Base-by-base conservation (phyloP, 371 early-diverging fungal species). In the Zopfochytrium polystomum region DNA sequence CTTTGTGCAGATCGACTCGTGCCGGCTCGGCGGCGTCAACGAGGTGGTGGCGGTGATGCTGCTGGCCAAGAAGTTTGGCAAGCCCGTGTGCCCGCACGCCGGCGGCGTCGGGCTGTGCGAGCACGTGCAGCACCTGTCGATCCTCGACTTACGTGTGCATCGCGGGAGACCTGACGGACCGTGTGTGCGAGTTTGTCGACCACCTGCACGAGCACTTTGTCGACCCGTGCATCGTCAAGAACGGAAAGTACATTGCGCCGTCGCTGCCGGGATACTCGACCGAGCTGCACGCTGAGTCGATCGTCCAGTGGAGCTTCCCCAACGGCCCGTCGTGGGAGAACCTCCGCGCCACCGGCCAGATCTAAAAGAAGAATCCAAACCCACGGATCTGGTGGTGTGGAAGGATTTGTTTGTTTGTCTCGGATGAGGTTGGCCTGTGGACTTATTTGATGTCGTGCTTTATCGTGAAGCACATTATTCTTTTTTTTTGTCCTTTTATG, bases 121-220 rank as follows among this genome's bases (percentile, higher is more conserved):
- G 22, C 49, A 48, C 49, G 49, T 48, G 9, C 49, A 48, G 22
- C 49, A 48, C 49, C 49, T 48, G 49, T 13, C 13, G n/a, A 48
- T 48, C 49, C 22, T 48, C 13, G 49, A 48, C 22, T n/a, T 48
- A 48, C 22, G 49, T 48, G 13, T 9, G 9, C 22, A 48, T 48
- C 25, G 9, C 49, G 9, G 49, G 49, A 9, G 49, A 48, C 25
- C 22, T 48, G 9, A 48, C 49, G n/a, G 49, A 48, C 49, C 49
- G 49, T 48, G 49, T 48, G 9, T 48, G 49, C 49, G 49, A 48
- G 22, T 48, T 48, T 22, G 49, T 48, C 13, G 49, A 48, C 49
- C 49, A 48, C 22, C 22, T 48, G 49, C 49, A 48, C 49, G 49
- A 48, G 49, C 49, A 48, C 49, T 48, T 48, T 22, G 49, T 48